These are phyloP conservation scores for Camellia sinensis DNA, from an alignment of 148 eudicot genomes.

Conservation along the genomic window DNA sequence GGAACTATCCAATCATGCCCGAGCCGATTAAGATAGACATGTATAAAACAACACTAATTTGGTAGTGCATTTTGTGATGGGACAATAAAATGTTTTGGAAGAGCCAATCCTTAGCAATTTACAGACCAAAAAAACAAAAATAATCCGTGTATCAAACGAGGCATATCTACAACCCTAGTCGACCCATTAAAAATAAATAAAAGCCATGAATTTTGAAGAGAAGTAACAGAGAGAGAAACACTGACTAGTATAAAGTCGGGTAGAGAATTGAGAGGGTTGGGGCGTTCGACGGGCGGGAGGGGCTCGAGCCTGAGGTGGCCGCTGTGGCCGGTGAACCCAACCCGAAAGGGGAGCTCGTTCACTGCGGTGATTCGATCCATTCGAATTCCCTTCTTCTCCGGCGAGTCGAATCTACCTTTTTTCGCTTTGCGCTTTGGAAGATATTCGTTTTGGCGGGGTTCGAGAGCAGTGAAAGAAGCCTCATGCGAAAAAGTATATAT, in stretches of 20 bases:
- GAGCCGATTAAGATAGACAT: no score
- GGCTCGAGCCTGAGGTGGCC: conserved; percentile 81
- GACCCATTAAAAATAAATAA: no score
- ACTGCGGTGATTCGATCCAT: conserved; percentile 66
- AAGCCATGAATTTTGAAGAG: no score
- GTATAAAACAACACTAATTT: no score
- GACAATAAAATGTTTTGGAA: no score
- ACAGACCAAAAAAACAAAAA: no score
- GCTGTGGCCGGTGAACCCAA: conserved; percentile 78
- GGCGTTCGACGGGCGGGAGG: conserved; percentile 71
- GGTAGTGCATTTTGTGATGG: no score
- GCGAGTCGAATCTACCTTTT: not conserved
- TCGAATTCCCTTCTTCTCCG: not conserved
- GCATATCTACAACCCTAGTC: no score
- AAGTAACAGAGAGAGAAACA: conserved; percentile 3
- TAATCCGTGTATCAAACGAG: no score
- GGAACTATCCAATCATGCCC: no score
- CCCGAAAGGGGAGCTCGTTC: conserved; percentile 67
- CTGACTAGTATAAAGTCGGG: conserved; percentile 76
- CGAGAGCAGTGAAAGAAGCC: not conserved
- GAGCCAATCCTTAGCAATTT: no score
- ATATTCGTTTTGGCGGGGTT: not conserved
- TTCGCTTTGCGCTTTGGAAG: not conserved
- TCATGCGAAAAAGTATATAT: no score
- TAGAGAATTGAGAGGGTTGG: conserved; percentile 44